phyloP scores from a whole-genome alignment of 768 basidiomycete species.

The Pisolithus microcarpus region DNA sequence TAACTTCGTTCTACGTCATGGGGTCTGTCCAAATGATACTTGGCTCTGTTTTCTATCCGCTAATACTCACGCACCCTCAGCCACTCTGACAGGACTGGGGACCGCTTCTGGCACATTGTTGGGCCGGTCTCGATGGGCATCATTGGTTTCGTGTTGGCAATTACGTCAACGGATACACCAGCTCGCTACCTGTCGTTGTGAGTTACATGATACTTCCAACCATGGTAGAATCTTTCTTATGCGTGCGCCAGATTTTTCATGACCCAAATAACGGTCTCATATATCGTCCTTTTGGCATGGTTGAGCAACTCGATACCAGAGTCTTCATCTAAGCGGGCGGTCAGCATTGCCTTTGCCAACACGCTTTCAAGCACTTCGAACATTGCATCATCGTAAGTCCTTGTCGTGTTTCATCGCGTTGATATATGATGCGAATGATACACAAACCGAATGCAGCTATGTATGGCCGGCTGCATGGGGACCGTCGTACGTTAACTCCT shows the following conservation, averaged over 20 bases:
- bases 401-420: neutral
- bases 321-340: slow-evolving; percentile 77
- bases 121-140: slow-evolving; percentile 49
- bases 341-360: slow-evolving; percentile 76
- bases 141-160: slow-evolving; percentile 58
- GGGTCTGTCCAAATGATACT: slow-evolving; percentile 26
- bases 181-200: slow-evolving; percentile 61
- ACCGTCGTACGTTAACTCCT: slow-evolving; percentile 61
- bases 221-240: neutral
- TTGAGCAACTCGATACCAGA: slow-evolving; percentile 55
- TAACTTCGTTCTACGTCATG: slow-evolving; percentile 49
- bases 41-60: neutral
- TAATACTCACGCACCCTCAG: slow-evolving; percentile 21
- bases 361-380: slow-evolving; percentile 77
- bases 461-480: slow-evolving; percentile 65
- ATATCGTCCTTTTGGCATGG: slow-evolving; percentile 54
- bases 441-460: slow-evolving; percentile 32
- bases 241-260: slow-evolving; percentile 55
- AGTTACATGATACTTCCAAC: slow-evolving; percentile 8
- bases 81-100: slow-evolving; percentile 64
- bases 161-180: slow-evolving; percentile 52
- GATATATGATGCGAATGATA: no score
- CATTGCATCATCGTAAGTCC: slow-evolving; percentile 65
- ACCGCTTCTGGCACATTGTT: slow-evolving; percentile 68
- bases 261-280: slow-evolving; percentile 64